Conservation (phyloP, 306 rosid species). For the Astragalus membranaceus region DNA sequence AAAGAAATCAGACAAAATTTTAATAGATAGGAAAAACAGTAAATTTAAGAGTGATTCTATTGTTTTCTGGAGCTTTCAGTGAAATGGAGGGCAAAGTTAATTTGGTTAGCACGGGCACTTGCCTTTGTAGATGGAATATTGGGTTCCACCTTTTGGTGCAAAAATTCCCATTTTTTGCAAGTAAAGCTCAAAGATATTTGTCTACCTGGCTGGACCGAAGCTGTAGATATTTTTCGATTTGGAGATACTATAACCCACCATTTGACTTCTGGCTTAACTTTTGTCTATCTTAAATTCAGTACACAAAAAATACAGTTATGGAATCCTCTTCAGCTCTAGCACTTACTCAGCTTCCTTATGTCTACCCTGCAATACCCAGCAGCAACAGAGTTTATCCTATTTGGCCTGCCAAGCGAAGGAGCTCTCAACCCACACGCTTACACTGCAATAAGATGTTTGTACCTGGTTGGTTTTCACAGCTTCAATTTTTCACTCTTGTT, state of each 20-base stretch:
- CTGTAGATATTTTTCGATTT: slow-evolving; percentile 31
- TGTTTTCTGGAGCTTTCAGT: too few relatives aligned
- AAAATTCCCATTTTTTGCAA: not conserved
- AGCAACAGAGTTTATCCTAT: slow-evolving; percentile 24
- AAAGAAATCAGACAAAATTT: too few relatives aligned
- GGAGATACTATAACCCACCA: slow-evolving; percentile 8
- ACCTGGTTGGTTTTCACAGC: slow-evolving; percentile 54
- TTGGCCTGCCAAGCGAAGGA: slow-evolving; percentile 39
- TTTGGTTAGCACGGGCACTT: too few relatives aligned
- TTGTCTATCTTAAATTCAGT: slow-evolving; percentile 1
- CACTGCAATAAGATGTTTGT: slow-evolving; percentile 87
- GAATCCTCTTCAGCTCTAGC: slow-evolving; percentile 47
- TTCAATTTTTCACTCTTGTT: not conserved
- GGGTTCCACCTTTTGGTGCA: slow-evolving; percentile 27
- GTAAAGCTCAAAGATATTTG: slow-evolving; percentile 36
- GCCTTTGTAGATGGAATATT: not conserved
- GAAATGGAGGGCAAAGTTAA: too few relatives aligned
- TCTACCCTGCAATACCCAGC: slow-evolving; percentile 39
- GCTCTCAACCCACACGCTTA: slow-evolving; percentile 36
- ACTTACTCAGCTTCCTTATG: slow-evolving; percentile 45
- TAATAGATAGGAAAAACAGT: too few relatives aligned
- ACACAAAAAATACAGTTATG: slow-evolving; percentile 35
- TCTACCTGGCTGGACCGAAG: not conserved
- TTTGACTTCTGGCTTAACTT: not conserved
- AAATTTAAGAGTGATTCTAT: too few relatives aligned